These are phyloP conservation scores for Peronospora destructor DNA, from an alignment of 352 stramenopile genomes.

Conservation along the genomic window DNA sequence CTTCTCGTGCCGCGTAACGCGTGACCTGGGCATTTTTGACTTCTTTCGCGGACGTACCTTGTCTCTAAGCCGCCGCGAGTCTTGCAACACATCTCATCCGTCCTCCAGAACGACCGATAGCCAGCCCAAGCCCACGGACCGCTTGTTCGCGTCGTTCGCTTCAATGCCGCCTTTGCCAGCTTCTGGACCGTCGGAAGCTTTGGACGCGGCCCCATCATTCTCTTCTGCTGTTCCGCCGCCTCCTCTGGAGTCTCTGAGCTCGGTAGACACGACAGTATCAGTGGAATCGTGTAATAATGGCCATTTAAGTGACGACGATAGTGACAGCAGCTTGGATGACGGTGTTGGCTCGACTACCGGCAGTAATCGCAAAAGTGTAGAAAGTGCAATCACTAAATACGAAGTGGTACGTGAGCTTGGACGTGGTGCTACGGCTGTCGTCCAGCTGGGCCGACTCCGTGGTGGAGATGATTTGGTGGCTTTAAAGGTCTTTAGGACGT, in stretches of 20 bases:
- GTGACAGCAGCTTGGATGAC: conserved; percentile 33
- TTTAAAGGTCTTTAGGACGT: conserved; percentile 84
- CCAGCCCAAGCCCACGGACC: conserved; percentile 10
- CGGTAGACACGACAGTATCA: conserved; percentile 33
- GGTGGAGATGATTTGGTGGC: conserved; percentile 53
- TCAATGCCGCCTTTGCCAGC: conserved; percentile 23
- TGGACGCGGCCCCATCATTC: not conserved
- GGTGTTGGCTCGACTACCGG: conserved; percentile 5
- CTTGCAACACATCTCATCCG: conserved; percentile 17
- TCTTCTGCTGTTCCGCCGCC: not conserved
- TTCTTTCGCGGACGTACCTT: conserved; percentile 66
- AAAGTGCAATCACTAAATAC: conserved; percentile 63
- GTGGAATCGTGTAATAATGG: conserved; percentile 35
- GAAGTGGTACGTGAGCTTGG: conserved; percentile 74
- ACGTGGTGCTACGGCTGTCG: conserved; percentile 68
- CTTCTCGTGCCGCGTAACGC: conserved; percentile 22
- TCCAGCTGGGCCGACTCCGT: conserved; percentile 69
- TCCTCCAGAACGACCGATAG: conserved; percentile 10
- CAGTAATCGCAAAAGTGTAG: conserved; percentile 3
- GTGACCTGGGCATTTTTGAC: conserved; percentile 59
- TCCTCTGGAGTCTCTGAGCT: conserved; percentile 27
- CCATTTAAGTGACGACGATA: conserved; percentile 36
- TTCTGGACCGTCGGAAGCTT: conserved; percentile 1
- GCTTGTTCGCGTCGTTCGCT: conserved; percentile 13
- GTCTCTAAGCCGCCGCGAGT: conserved; percentile 29